These are phyloP conservation scores for Flagelloscypha sp. DNA, from an alignment of 768 basidiomycete species.

Conservation along the genomic window DNA sequence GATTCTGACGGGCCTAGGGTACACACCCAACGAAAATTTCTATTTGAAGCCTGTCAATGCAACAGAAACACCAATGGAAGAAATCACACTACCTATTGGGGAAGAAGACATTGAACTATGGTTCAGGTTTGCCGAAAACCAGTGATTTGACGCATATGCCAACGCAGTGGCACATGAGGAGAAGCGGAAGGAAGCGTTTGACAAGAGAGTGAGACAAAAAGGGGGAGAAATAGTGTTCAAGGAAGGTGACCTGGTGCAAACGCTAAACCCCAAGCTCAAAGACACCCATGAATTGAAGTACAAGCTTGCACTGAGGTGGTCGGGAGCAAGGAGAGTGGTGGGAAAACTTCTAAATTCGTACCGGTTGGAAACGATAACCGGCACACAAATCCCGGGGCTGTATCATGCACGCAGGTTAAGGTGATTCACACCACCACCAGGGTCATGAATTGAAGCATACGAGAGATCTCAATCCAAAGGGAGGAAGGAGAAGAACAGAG, in stretches of 20 bases:
- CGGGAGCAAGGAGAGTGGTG: conserved; percentile 14
- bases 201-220: conserved; percentile 12
- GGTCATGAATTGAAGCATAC: no score
- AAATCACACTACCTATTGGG: conserved; percentile 8
- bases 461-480: no score
- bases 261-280: conserved; percentile 18
- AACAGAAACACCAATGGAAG: conserved; percentile 8
- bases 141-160: conserved; percentile 21
- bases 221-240: conserved; percentile 18
- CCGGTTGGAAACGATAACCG: conserved; percentile 14
- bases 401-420: conserved; percentile 16
- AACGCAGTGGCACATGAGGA: conserved; percentile 15
- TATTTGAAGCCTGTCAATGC: conserved; percentile 23
- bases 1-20: no score
- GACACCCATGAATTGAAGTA: conserved; percentile 18
- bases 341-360: conserved; percentile 16
- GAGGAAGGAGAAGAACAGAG: conserved; percentile 12
- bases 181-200: conserved; percentile 19
- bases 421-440: no score
- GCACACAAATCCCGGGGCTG: no score
- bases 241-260: conserved; percentile 22
- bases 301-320: conserved; percentile 25
- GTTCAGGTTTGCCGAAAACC: conserved; percentile 22
- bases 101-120: conserved; percentile 11
- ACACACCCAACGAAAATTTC: conserved; percentile 28